Base-by-base conservation (phyloP, 2,329 filamentous ascomycete genomes). In the Grosmannia penicillata region DNA sequence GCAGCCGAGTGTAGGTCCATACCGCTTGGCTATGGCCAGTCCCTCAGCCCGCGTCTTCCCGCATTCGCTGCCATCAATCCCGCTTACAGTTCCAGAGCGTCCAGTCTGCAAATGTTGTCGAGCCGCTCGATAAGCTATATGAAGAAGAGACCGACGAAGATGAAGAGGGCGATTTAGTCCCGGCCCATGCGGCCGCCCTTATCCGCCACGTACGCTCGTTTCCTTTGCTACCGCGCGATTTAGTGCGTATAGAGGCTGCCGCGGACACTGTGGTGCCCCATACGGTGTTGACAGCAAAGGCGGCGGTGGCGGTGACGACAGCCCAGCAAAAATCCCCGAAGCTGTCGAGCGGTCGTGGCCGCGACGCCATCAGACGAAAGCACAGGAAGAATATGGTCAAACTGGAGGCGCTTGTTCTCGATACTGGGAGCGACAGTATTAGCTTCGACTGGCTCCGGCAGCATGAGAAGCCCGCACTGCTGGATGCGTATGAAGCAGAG, bases 141-240 rank as follows among this genome's bases (percentile, higher is more conserved):
- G 76, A 82, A 50, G 72, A 76, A 26, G 54, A 61, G 6, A 63
- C 72, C 35, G 59, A 65, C 45, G 54, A 61, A 34, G 67, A 70
- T 49, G 45, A 42, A 8, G 44, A 47, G 27, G 41, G 38, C 4
- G 40, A 42, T 15, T 14, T 44, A 28, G 24, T 38, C 7, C 25
- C 38, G 28, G 46, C 80, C 11, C 80, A 81, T 11, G 68, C 76
- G 50, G 73, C 82, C 14, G 75, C 70, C 8, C 51, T 84, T 29
- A 59, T 68, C 32, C 68, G 76, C 42, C 70, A 83, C 53, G 75
- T 80, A 36, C 79, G 77, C 50, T 89, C 82, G n/a, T 82, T 82
- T 57, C 81, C 78, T 48, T 77, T 84, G 56, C 82, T 86, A 55
- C 78, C 82, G 59, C 65, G 74, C 50, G 37, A 25, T 13, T 14